Conservation (phyloP, 2,329 filamentous ascomycete genomes). For the Phialocephala sp. region DNA sequence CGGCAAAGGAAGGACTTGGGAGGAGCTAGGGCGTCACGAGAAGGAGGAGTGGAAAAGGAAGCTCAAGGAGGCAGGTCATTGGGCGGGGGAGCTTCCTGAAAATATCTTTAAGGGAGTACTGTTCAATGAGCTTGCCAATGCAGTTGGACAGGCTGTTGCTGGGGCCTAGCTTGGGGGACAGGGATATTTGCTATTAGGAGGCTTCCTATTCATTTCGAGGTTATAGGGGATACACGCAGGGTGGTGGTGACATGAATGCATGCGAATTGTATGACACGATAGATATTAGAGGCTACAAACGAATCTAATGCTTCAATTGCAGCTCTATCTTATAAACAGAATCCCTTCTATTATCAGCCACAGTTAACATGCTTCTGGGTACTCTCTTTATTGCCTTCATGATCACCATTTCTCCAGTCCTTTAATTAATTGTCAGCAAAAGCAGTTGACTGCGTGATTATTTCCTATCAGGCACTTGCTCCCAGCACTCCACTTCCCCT, state of each 20-base stretch:
- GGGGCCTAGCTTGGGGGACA: constrained; percentile 13
- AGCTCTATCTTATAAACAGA: too few relatives aligned
- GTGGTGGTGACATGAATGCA: background rate
- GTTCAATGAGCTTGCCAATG: constrained; percentile 42
- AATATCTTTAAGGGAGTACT: constrained; percentile 42
- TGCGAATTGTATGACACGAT: background rate
- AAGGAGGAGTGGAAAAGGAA: constrained; percentile 40
- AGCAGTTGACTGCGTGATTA: too few relatives aligned
- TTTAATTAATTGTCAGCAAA: too few relatives aligned
- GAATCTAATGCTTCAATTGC: background rate
- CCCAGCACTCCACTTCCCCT: too few relatives aligned
- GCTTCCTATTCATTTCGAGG: background rate
- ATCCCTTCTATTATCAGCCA: too few relatives aligned
- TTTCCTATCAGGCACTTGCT: too few relatives aligned
- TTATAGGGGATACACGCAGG: background rate
- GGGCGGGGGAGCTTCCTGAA: constrained; percentile 41
- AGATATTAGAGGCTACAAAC: background rate
- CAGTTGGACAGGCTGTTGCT: constrained; percentile 38
- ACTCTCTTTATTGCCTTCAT: background rate
- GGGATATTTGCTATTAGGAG: background rate
- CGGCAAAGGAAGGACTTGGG: constrained; percentile 39
- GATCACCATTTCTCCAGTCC: too few relatives aligned
- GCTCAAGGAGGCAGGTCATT: constrained; percentile 42
- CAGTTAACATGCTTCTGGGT: too few relatives aligned
- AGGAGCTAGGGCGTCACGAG: constrained; percentile 38